Conservation (phyloP, 208 protist genomes). For the Leishmania lainsoni region DNA sequence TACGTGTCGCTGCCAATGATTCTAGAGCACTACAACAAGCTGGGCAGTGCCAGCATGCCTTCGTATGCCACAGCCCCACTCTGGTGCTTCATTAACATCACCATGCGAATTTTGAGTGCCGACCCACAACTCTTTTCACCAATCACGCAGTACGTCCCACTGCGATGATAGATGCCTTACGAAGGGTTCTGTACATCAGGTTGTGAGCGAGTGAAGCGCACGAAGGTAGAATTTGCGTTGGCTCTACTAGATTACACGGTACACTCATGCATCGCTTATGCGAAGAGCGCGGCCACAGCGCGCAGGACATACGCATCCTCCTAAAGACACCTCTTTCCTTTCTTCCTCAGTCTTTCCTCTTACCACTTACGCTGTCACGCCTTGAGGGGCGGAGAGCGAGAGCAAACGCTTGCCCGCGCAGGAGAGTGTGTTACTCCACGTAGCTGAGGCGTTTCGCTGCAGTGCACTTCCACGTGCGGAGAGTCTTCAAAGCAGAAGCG, state of each 20-base stretch:
- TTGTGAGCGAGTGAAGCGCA: not conserved
- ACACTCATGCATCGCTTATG: not conserved
- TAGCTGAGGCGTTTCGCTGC: not conserved
- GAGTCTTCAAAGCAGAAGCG: not conserved
- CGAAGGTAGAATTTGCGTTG: not conserved
- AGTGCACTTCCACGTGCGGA: not conserved
- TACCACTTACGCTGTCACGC: not conserved
- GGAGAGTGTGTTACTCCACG: not conserved
- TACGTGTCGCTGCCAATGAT: slow-evolving; percentile 76
- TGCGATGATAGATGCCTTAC: slow-evolving; percentile 37
- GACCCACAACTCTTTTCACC: slow-evolving; percentile 38
- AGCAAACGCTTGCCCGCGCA: too few relatives aligned
- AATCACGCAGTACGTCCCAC: slow-evolving; percentile 45
- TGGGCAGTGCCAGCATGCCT: slow-evolving; percentile 66
- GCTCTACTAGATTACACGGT: not conserved
- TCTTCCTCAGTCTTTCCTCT: not conserved
- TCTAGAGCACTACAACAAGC: slow-evolving; percentile 82
- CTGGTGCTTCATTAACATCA: slow-evolving; percentile 66
- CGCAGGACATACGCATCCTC: not conserved
- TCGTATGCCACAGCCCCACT: slow-evolving; percentile 55
- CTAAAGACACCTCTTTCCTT: not conserved
- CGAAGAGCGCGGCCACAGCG: not conserved
- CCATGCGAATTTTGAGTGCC: slow-evolving; percentile 51
- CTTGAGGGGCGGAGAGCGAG: not conserved
- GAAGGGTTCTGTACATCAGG: not conserved